Evolutionary conservation across 805 yeast genomes (phyloP).

Genomic region (Spathaspora passalidarum): DNA sequence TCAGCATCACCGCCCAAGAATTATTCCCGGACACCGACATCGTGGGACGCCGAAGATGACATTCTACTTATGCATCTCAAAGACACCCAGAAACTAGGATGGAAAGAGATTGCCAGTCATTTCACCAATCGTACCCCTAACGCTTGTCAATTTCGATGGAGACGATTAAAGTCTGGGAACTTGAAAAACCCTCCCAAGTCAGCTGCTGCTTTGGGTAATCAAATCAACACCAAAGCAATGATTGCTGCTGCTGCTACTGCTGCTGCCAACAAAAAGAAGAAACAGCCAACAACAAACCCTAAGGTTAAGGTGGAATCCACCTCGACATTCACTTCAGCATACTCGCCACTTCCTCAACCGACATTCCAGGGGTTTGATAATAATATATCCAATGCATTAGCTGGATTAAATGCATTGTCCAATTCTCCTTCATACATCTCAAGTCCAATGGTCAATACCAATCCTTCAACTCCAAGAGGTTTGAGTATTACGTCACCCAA

Average conservation of each 20-base stretch:
- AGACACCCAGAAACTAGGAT: conserved; percentile 44
- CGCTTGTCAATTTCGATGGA: conserved; percentile 48
- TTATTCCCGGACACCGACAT: conserved; percentile 41
- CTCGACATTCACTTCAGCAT: conserved; percentile 24
- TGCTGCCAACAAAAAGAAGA: conserved; percentile 8
- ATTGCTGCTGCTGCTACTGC: not conserved
- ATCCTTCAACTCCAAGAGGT: conserved; percentile 19
- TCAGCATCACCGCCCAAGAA: conserved; percentile 14
- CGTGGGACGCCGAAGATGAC: conserved; percentile 49
- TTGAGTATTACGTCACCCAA: conserved; percentile 19
- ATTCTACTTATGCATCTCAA: conserved; percentile 43
- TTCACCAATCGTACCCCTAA: conserved; percentile 45
- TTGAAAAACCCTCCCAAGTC: conserved; percentile 43
- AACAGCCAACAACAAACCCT: conserved; percentile 2
- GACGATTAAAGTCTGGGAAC: conserved; percentile 43
- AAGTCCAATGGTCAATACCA: conserved; percentile 23
- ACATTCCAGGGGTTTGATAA: conserved; percentile 41
- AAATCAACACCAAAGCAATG: conserved; percentile 9
- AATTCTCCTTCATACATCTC: conserved; percentile 28
- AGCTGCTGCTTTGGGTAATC: conserved; percentile 22
- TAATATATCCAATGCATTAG: conserved; percentile 39
- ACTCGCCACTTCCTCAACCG: conserved; percentile 32
- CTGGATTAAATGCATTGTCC: conserved; percentile 42
- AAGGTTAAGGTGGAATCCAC: conserved; percentile 6
- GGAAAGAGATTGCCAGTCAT: conserved; percentile 46